Evolutionary conservation across 116 monocot genomes (phyloP).

Genomic region (Iris pallida): DNA sequence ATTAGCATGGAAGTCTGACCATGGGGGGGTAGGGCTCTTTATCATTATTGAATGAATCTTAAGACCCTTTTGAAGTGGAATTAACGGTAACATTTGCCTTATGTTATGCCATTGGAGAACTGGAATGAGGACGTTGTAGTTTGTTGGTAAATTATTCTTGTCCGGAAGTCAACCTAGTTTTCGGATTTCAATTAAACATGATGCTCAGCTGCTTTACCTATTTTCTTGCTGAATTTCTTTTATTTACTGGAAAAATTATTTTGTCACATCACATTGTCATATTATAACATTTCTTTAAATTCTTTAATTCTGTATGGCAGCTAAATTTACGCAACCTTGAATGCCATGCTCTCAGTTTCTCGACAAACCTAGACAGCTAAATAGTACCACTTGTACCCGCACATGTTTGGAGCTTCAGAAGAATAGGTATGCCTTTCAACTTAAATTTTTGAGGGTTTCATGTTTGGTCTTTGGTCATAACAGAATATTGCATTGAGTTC

Average conservation of each 20-base stretch:
- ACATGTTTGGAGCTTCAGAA: neutral
- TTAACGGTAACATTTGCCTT: no score
- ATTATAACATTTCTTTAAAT: neutral
- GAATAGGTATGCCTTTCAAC: neutral
- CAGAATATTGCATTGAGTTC: neutral
- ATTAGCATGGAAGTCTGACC: no score
- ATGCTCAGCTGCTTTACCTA: no score
- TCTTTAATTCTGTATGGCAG: constrained; percentile 31
- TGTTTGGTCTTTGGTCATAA: neutral
- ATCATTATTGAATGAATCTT: no score
- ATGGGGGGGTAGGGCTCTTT: no score
- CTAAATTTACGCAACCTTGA: constrained; percentile 72
- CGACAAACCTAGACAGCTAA: constrained; percentile 39
- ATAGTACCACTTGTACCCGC: neutral
- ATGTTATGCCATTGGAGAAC: no score
- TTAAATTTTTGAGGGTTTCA: neutral
- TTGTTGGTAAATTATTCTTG: no score
- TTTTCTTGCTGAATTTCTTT: no score
- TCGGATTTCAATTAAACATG: no score
- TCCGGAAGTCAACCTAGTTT: no score
- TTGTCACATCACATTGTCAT: neutral
- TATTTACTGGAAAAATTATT: neutral
- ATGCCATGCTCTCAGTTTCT: constrained; percentile 66
- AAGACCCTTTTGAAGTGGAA: no score
- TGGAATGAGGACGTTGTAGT: no score